A percentile compares a stretch with the other conserved stretches of the same genome.
Evolutionary conservation across 768 basidiomycete genomes (phyloP).

Genomic region (Paxillus ammoniavirescens): DNA sequence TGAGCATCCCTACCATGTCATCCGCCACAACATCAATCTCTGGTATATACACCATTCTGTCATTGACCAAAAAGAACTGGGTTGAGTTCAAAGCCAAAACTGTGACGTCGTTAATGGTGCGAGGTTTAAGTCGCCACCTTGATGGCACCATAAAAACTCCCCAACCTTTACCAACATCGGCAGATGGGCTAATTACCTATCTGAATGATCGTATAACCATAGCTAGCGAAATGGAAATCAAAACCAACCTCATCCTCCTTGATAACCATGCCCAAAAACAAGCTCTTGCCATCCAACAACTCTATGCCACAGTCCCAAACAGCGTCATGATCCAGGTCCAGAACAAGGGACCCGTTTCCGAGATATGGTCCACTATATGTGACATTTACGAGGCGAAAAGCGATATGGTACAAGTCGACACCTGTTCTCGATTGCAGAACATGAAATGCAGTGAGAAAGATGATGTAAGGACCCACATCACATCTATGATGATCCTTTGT

Average conservation of each 20-base stretch:
- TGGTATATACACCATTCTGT: background rate
- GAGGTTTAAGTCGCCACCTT: background rate
- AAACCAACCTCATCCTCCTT: background rate
- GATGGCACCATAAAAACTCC: background rate
- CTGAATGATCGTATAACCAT: background rate
- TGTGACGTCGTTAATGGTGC: background rate
- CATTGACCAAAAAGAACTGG: background rate
- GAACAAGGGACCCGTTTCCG: background rate
- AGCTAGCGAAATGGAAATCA: background rate
- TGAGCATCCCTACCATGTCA: background rate
- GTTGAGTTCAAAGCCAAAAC: background rate
- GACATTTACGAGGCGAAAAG: background rate
- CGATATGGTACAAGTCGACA: conserved; percentile 3
- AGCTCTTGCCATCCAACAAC: background rate
- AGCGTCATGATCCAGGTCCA: conserved; percentile 1
- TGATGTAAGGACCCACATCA: background rate
- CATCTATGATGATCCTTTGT: background rate
- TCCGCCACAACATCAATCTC: background rate
- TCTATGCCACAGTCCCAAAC: background rate
- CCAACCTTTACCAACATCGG: background rate
- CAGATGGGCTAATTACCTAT: background rate
- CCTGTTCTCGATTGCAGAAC: background rate
- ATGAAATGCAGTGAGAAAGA: conserved; percentile 6
- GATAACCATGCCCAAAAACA: background rate
- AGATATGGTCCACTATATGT: conserved; percentile 1